Evolutionary conservation across 192 early-diverging fungal species (phyloP).

Genomic region (Coemansia reversa): DNA sequence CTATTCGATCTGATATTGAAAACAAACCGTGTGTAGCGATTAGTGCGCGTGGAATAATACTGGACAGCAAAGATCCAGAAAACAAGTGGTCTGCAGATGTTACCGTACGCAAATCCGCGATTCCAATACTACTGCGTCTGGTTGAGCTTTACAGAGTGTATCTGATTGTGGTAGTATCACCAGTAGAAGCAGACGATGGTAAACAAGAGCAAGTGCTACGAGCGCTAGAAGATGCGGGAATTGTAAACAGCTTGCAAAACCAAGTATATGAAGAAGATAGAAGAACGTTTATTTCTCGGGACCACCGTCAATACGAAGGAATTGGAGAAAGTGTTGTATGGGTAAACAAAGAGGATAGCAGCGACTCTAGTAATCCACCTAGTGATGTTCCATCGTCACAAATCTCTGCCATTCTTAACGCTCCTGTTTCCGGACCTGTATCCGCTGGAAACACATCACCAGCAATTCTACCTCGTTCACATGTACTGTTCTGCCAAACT

Average conservation of each 20-base stretch:
- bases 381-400: slow-evolving; percentile 21
- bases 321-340: slow-evolving; percentile 23
- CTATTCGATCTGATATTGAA: neutral
- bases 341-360: slow-evolving; percentile 15
- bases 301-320: no score
- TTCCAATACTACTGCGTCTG: slow-evolving; percentile 6
- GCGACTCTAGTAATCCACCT: slow-evolving; percentile 1
- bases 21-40: slow-evolving; percentile 16
- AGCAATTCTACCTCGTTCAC: neutral
- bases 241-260: neutral
- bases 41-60: slow-evolving; percentile 30
- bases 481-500: slow-evolving; percentile 43
- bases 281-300: no score
- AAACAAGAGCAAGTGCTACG: neutral
- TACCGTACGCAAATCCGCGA: neutral
- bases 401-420: slow-evolving; percentile 20
- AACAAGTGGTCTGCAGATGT: slow-evolving; percentile 23
- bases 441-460: neutral
- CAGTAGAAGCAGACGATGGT: neutral
- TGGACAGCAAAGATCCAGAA: slow-evolving; percentile 7
- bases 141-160: slow-evolving; percentile 16
- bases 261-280: no score
- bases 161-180: slow-evolving; percentile 22
- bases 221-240: slow-evolving; percentile 4
- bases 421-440: neutral